A percentile compares a stretch with the other conserved stretches of the same genome.
These are phyloP conservation scores for Exophiala alcalophila DNA, from an alignment of 2,329 filamentous ascomycete genomes.

Conservation along the genomic window DNA sequence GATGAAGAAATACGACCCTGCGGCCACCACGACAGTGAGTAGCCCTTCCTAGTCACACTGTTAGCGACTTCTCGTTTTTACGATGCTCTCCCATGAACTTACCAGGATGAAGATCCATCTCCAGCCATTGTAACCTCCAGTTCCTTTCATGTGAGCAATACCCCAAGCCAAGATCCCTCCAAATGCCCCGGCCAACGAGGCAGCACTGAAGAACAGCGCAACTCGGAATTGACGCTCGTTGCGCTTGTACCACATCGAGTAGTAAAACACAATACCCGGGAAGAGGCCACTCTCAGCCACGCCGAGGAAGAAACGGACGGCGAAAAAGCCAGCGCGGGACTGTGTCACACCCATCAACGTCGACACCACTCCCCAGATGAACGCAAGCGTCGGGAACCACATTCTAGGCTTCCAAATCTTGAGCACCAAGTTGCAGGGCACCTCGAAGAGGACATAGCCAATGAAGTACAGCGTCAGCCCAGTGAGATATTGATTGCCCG, in stretches of 20 bases:
- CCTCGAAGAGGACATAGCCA: conserved; percentile 31
- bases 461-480: conserved; percentile 26
- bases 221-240: conserved; percentile 59
- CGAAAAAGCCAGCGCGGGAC: conserved; percentile 17
- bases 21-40: conserved; percentile 59
- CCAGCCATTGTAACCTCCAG: conserved; percentile 54
- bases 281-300: conserved; percentile 36
- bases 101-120: conserved; percentile 63
- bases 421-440: conserved; percentile 40
- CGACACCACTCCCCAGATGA: conserved; percentile 49
- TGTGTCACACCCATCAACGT: conserved; percentile 52
- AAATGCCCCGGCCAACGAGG: conserved; percentile 59
- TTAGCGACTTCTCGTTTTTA: conserved; percentile 1
- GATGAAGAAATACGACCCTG: conserved; percentile 40
- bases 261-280: conserved; percentile 55
- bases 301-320: conserved; percentile 41
- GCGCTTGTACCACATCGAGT: conserved; percentile 62
- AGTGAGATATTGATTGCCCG: conserved; percentile 20
- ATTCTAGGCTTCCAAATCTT: conserved; percentile 20
- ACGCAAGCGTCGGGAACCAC: conserved; percentile 23
- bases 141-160: conserved; percentile 48
- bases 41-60: conserved; percentile 54
- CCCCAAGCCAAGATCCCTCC: conserved; percentile 58
- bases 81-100: neutral
- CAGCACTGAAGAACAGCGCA: conserved; percentile 59